Evolutionary conservation across 768 basidiomycete species (phyloP), one percentile per base, ranked within the genome.

Genomic region (Suillus placidus): DNA sequence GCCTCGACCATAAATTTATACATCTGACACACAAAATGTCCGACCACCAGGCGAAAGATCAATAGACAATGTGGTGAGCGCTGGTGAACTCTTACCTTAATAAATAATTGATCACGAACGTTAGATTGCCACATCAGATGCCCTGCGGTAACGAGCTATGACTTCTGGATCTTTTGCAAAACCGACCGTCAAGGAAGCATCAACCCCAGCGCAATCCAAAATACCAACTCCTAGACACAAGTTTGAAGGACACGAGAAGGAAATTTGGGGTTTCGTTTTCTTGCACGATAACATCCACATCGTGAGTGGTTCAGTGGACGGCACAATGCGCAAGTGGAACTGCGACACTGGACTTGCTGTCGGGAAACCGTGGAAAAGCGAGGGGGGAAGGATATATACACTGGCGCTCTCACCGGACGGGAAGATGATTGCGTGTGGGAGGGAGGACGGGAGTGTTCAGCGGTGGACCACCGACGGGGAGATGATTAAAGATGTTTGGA

Each of bases 321-420:
- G 55, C 35, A 23, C n/a, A 3, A 57, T 37, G 55, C 55, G 55
- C 13, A 57, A 57, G 55, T 57, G 35, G 55, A 35, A 56, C 55
- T 56, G 55, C 12, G 7, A 57, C 4, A 57, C 34, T 4, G 23
- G 57, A 16, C 23, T 58, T 38, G 23, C 26, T 58, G 57, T 58
- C 23, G 57, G 37, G 14, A 4, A 58, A 26, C 37, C 57, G 18
- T 40, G 23, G 57, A 18, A 38, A 26, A 14, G 57, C 2, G 6
- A 58, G 8, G 23, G 56, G 16, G 23, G 23, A 4, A 9, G 8
- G 1, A 18, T 58, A 18, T 1, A 2, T 8, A 16, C 16, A 38
- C 56, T 58, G n/a, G 37, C 37, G 4, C 56, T 58, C 38, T 58
- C 56, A 58, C 56, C 37, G 16, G 23, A 38, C 13, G 56, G 56